phyloP scores from a whole-genome alignment of 2,329 filamentous ascomycete genomes.

The Venturia nashicola region DNA sequence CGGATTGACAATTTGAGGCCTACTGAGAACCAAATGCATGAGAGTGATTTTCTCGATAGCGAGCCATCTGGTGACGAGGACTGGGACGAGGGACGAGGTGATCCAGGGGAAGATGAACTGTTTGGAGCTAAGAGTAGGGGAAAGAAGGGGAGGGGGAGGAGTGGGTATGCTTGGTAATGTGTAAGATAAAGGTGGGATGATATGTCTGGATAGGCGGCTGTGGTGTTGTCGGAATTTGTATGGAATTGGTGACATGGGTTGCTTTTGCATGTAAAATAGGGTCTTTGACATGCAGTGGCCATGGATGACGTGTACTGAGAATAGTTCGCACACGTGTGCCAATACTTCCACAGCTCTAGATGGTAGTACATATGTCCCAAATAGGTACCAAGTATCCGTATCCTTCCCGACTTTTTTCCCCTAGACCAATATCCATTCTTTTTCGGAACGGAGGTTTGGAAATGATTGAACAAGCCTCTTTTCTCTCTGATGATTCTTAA shows the following conservation, averaged over 20 bases:
- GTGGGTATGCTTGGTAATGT: conserved; percentile 25
- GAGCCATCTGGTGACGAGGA: conserved; percentile 46
- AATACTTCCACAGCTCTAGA: too few species aligned
- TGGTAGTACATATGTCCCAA: too few species aligned
- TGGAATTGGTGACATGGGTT: neutral
- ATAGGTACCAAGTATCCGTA: too few species aligned
- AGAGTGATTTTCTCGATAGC: conserved; percentile 59
- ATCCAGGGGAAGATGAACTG: neutral
- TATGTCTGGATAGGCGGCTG: neutral
- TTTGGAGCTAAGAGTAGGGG: neutral
- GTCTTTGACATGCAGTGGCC: too few species aligned
- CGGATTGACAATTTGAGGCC: conserved; percentile 66
- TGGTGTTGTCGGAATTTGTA: neutral
- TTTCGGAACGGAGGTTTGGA: too few species aligned
- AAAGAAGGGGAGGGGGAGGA: conserved; percentile 18
- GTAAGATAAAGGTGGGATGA: neutral
- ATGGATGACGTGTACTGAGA: too few species aligned
- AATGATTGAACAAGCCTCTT: too few species aligned
- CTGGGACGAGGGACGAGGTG: conserved; percentile 27
- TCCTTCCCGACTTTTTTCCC: too few species aligned
- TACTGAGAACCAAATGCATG: conserved; percentile 53
- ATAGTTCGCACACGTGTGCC: too few species aligned
- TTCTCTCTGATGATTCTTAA: too few species aligned
- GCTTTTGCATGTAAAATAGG: neutral
- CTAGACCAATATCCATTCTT: too few species aligned